Evolutionary conservation across 257 asterid species (phyloP).

Genomic region (Forsythia suspensa): DNA sequence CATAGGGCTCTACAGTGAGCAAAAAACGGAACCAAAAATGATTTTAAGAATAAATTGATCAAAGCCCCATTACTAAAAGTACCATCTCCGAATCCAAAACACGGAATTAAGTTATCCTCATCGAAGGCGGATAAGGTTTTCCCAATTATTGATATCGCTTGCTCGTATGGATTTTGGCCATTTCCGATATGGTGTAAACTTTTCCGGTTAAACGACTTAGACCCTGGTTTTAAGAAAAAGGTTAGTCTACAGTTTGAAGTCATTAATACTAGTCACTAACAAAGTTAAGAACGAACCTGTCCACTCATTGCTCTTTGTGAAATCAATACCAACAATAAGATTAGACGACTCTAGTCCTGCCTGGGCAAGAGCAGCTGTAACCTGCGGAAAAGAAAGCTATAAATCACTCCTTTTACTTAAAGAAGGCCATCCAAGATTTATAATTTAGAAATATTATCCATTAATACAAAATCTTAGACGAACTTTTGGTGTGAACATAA

Average conservation of each 20-base stretch:
- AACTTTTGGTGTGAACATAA: too few relatives aligned
- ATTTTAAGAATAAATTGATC: neutral
- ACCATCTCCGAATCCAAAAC: conserved; percentile 58
- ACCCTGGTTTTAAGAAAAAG: conserved; percentile 21
- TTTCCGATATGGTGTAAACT: conserved; percentile 48
- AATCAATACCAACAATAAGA: conserved; percentile 56
- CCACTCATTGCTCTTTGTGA: conserved; percentile 64
- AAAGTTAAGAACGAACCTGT: conserved; percentile 35
- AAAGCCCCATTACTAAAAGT: neutral
- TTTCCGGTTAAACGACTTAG: conserved; percentile 42
- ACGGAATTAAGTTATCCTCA: conserved; percentile 49
- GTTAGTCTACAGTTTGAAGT: neutral
- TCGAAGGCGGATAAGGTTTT: conserved; percentile 49
- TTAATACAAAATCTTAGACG: neutral
- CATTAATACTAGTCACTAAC: neutral
- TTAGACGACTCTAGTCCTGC: conserved; percentile 57
- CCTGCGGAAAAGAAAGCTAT: conserved; percentile 28
- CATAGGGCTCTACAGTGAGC: neutral
- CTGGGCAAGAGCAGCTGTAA: conserved; percentile 45
- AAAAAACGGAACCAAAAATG: neutral
- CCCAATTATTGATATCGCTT: conserved; percentile 57
- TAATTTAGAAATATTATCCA: neutral
- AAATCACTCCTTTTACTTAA: neutral
- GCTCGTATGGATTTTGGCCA: conserved; percentile 45
- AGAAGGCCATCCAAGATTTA: neutral